Base-by-base conservation (phyloP, 306 rosid genomes). In the Glycine latifolia region DNA sequence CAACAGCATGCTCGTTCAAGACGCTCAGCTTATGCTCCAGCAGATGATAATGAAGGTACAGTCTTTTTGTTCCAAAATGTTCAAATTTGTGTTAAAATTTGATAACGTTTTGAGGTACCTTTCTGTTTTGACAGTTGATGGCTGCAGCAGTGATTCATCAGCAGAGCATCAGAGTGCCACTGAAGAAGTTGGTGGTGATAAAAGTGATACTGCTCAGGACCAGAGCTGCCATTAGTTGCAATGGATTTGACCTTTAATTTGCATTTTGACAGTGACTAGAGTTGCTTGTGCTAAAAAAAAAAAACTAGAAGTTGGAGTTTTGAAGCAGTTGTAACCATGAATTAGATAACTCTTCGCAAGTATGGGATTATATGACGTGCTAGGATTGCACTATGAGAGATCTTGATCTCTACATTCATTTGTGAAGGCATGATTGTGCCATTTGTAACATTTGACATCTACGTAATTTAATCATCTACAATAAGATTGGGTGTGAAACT, bases 1-100 rank as follows among this genome's bases (percentile, higher is more conserved):
- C 97, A 92, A 33, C 98, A 94, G 86, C 98, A 94, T 73, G 84
- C 85, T 15, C 97, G 93, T 31, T 86, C 94, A 59, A 91, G 95
- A 86, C 98, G 94, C 67, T 91, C 97, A 48, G 86, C 98, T 52
- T 94, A 92, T 87, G 90, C 98, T 81, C 92, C 91, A 16, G 73
- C 91, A 54, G 97, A 83, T 72, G 97, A 84, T 49, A 12, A 68
- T 53, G 97, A 91, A 84, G 95, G 98, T 94, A 86, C 33, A 3
- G 26, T 69, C 82, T 50, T 41, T 62, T 55, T 14, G 41, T 78
- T 47, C 17, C 31, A 55, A 74, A n/a, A 81, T 16, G 15, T 37
- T 50, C 20, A 7, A 26, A 15, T 62, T 50, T 61, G 6, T 70
- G 47, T 59, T 59, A 71, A 69, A 79, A 75, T 70, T 72, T n/a